A percentile compares a stretch with the other conserved stretches of the same genome.
Evolutionary conservation across 2,329 filamentous ascomycete genomes (phyloP).

Genomic region (Alternaria arbusti): DNA sequence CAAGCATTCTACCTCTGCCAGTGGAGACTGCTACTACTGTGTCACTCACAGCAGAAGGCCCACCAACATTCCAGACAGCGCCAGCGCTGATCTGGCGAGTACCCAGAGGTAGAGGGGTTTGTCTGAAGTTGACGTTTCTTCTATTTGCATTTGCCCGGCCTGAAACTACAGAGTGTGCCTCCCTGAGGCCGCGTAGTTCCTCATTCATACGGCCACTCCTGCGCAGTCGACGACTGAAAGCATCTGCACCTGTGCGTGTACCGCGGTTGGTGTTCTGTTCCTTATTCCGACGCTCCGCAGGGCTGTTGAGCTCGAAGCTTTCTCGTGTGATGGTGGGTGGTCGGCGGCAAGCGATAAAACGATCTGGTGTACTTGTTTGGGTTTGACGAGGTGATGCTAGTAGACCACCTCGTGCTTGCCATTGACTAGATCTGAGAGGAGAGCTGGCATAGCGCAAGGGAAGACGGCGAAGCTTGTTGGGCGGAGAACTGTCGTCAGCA

Average conservation of each 20-base stretch:
- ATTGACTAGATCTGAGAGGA: constrained; percentile 44
- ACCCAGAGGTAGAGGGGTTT: constrained; percentile 24
- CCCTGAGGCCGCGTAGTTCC: constrained; percentile 40
- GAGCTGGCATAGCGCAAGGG: constrained; percentile 35
- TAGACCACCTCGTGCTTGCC: constrained; percentile 32
- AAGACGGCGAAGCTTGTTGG: constrained; percentile 16
- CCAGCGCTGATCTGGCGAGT: constrained; percentile 66
- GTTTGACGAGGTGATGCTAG: constrained; percentile 23
- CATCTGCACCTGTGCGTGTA: constrained; percentile 55
- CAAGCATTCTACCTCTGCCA: constrained; percentile 69
- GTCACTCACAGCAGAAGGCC: constrained; percentile 63
- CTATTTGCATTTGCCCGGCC: constrained; percentile 25
- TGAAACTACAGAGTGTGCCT: constrained; percentile 38
- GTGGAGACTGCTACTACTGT: constrained; percentile 61
- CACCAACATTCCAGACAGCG: constrained; percentile 78
- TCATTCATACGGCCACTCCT: constrained; percentile 41
- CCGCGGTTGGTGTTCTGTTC: constrained; percentile 56
- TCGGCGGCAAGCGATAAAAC: constrained; percentile 62
- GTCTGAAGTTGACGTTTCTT: constrained; percentile 30
- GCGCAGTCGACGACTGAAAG: constrained; percentile 57
- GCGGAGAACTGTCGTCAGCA: neutral
- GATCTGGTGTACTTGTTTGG: constrained; percentile 56
- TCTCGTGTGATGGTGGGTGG: constrained; percentile 52
- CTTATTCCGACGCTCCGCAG: constrained; percentile 52
- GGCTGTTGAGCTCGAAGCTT: constrained; percentile 61